Evolutionary conservation across 768 basidiomycete species (phyloP).

Genomic region (Daedaleopsis nitida): DNA sequence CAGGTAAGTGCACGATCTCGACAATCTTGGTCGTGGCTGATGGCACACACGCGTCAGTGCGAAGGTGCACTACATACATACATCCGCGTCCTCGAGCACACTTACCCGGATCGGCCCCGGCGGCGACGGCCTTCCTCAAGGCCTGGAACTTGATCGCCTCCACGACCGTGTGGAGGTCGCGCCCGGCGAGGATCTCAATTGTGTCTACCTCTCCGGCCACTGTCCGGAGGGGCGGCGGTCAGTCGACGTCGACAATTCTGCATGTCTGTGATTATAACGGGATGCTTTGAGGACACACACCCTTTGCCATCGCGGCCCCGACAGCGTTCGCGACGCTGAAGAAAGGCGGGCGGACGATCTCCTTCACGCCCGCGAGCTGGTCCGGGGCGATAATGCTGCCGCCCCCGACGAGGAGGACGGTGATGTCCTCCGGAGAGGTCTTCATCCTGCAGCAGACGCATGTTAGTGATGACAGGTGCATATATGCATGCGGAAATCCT

Average conservation of each 20-base stretch:
- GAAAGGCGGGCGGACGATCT: conserved; percentile 50
- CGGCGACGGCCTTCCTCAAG: conserved; percentile 37
- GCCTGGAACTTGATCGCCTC: conserved; percentile 33
- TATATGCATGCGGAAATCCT: no score
- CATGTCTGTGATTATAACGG: neutral
- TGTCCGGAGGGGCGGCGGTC: no score
- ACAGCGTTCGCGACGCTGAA: conserved; percentile 65
- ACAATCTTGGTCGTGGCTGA: conserved; percentile 47
- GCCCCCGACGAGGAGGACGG: conserved; percentile 66
- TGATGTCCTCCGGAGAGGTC: conserved; percentile 56
- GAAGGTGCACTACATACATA: no score
- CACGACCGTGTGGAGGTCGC: conserved; percentile 33
- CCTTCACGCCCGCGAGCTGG: conserved; percentile 51
- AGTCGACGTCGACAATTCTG: no score
- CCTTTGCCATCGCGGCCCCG: conserved; percentile 48
- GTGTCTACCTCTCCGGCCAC: conserved; percentile 37
- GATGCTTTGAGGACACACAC: neutral
- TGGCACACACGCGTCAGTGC: no score
- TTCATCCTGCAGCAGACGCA: no score
- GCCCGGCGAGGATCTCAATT: conserved; percentile 37
- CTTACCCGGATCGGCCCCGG: conserved; percentile 36
- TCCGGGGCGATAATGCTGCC: conserved; percentile 62
- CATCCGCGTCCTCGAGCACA: neutral
- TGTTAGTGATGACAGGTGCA: no score
- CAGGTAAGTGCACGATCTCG: conserved; percentile 57